Evolutionary conservation across 306 rosid species (phyloP).

Genomic region (Gastrolobium villosum): DNA sequence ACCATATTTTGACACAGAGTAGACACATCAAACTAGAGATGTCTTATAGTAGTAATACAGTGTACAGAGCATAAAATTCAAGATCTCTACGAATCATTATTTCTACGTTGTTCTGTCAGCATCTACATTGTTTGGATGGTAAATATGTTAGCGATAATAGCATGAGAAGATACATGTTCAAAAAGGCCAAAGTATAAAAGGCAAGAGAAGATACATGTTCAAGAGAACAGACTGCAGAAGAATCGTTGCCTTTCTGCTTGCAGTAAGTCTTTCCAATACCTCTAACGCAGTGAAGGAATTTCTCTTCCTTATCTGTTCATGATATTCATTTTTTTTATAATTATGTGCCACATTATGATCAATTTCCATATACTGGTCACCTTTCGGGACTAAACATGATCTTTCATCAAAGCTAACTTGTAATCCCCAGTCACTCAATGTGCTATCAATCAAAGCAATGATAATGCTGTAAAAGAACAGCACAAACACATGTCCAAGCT

Average conservation of each 20-base stretch:
- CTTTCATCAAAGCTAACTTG: constrained; percentile 49
- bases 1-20: constrained; percentile 1
- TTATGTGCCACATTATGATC: constrained; percentile 52
- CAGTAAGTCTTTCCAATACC: constrained; percentile 72
- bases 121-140: not conserved
- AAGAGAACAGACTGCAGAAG: constrained; percentile 75
- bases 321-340: constrained; percentile 50
- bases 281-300: constrained; percentile 70
- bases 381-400: constrained; percentile 52
- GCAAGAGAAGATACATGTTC: constrained; percentile 65
- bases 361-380: constrained; percentile 50
- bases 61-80: constrained; percentile 5
- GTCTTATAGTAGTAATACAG: not conserved
- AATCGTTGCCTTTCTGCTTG: constrained; percentile 69
- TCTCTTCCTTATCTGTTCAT: constrained; percentile 58
- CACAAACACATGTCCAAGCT: constrained; percentile 72
- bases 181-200: constrained; percentile 26
- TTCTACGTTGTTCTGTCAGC: constrained; percentile 22
- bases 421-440: constrained; percentile 71
- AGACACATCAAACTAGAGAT: constrained; percentile 10
- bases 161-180: constrained; percentile 59
- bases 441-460: constrained; percentile 63
- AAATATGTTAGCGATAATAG: constrained; percentile 23
- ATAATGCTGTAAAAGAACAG: constrained; percentile 64
- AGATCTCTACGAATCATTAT: not conserved